Base-by-base conservation (phyloP, 257 asterid species). In the Salvia splendens region DNA sequence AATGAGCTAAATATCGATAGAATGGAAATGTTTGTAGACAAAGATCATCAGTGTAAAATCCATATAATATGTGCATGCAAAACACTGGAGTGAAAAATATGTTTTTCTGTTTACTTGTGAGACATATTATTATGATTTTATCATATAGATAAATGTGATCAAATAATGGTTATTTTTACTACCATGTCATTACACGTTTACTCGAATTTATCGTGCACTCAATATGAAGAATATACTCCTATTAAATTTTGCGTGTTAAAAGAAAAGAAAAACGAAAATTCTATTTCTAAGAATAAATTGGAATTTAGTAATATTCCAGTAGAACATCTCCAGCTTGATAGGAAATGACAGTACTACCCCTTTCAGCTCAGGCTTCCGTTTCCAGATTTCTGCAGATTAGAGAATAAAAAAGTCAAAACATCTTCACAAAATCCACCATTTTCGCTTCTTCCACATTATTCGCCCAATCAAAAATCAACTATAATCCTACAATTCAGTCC, bases 311-410 rank as follows among this genome's bases (percentile, higher is more conserved):
- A 32, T 64, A 65, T 33, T 45, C 58, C 0, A 8, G 43, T n/a
- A 32, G 61, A 66, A 12, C 9, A 36, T 40, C 7, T 12, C 53
- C 24, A 12, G 48, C 48, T 38, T 8, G 0, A 0, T 9, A 46
- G 10, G 61, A 58, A 61, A 62, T 3, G 10, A 61, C 75, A 51
- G 33, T 62, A 14, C 4, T 61, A 42, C 69, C 75, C 75, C 28
- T 54, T 4, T 5, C 33, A 6, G 42, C 1, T 49, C 47, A n/a
- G 48, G 5, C 11, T 14, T 35, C 36, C 61, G 32, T 61, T 24
- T 35, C 65, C 69, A 62, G 42, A 71, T 71, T 54, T 63, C 76
- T 16, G 46, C 53, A 69, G 60, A 69, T 58, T 12, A 58, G 4
- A 7, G 3, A 5, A 6, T 2, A 24, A 49, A 6, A 28, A 32